phyloP scores from a whole-genome alignment of 371 early-diverging fungal genomes.

The Mortierella sp. region DNA sequence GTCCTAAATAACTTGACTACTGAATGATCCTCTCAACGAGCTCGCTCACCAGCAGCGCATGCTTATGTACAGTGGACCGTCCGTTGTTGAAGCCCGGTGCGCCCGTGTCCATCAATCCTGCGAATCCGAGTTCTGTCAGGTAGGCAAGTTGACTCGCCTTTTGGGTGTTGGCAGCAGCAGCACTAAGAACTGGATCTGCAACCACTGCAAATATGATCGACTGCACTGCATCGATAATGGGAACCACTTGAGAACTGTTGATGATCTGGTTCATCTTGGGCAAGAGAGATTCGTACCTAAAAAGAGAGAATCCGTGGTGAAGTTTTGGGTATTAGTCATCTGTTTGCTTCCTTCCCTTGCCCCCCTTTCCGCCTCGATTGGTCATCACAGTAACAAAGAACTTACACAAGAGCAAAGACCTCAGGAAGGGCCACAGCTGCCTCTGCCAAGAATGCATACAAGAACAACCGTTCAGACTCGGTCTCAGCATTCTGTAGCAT shows the following conservation, averaged over 20 bases:
- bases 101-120: slow-evolving; percentile 54
- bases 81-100: slow-evolving; percentile 45
- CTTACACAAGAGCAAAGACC: slow-evolving; percentile 80
- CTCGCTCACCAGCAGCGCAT: slow-evolving; percentile 68
- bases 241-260: slow-evolving; percentile 72
- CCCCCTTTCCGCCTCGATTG: no score
- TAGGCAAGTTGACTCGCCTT: slow-evolving; percentile 60
- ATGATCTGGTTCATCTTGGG: slow-evolving; percentile 84
- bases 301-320: not conserved
- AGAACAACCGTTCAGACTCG: slow-evolving; percentile 84
- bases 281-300: slow-evolving; percentile 70
- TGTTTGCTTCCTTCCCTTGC: no score
- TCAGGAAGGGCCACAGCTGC: slow-evolving; percentile 81
- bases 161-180: slow-evolving; percentile 54
- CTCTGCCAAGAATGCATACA: slow-evolving; percentile 88
- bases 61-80: slow-evolving; percentile 53
- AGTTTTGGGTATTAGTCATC: no score
- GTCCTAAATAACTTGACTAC: no score
- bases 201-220: slow-evolving; percentile 81
- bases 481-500: slow-evolving; percentile 86
- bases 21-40: slow-evolving; percentile 72
- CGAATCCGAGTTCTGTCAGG: slow-evolving; percentile 67
- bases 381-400: slow-evolving; percentile 16
- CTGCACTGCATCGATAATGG: slow-evolving; percentile 80
- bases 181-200: slow-evolving; percentile 66